Evolutionary conservation across 768 basidiomycete genomes (phyloP).

Genomic region (Leccinum barrowsii): DNA sequence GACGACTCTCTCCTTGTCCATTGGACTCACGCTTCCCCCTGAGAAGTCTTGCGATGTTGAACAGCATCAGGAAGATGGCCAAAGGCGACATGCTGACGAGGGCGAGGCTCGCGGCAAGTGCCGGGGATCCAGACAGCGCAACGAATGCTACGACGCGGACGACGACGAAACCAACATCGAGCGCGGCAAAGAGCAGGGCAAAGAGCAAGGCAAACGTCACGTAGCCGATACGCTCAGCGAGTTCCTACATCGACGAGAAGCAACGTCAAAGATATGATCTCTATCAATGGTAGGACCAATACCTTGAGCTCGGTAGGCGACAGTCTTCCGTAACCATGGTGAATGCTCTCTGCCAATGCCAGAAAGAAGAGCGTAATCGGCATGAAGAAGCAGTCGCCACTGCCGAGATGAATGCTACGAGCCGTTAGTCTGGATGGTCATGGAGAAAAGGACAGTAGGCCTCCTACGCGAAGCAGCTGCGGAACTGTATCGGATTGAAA

Average conservation of each 20-base stretch:
- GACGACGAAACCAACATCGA: constrained; percentile 19
- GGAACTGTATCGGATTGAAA: constrained; percentile 4
- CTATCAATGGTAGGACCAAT: not conserved
- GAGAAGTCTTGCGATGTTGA: not conserved
- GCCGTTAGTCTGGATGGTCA: not conserved
- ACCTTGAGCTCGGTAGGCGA: constrained; percentile 24
- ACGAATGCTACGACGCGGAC: constrained; percentile 16
- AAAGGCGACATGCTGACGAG: constrained; percentile 10
- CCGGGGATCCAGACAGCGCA: constrained; percentile 11
- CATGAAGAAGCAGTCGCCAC: constrained; percentile 7
- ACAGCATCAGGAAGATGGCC: constrained; percentile 1
- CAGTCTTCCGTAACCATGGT: constrained; percentile 20
- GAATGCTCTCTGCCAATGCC: constrained; percentile 18
- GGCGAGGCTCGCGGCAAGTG: constrained; percentile 9
- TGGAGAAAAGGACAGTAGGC: not conserved
- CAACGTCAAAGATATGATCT: not conserved
- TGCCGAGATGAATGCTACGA: constrained; percentile 18
- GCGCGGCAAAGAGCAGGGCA: constrained; percentile 12
- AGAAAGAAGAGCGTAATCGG: constrained; percentile 13
- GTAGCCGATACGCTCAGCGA: constrained; percentile 11
- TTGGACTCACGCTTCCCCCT: not conserved
- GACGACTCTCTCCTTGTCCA: not conserved
- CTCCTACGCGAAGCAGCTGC: constrained; percentile 16
- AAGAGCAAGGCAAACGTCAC: constrained; percentile 16
- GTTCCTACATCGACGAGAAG: constrained; percentile 3